Percentiles rank a stretch among this genome's conserved stretches.
phyloP scores from a whole-genome alignment of 768 basidiomycete genomes.

The Podaxis sp. region DNA sequence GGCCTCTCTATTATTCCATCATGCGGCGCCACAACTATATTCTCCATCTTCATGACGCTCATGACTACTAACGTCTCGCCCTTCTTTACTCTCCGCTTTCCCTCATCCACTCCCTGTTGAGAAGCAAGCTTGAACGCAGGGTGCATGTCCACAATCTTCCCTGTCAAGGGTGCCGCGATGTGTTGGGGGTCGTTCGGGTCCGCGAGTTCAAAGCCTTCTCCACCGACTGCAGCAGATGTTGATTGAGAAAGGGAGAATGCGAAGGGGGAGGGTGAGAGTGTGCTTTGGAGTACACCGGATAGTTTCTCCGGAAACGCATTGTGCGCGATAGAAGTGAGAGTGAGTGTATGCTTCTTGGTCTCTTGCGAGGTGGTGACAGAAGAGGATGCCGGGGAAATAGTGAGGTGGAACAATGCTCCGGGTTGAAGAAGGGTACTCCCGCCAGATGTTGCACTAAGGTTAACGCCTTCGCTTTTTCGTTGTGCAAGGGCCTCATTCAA shows the following conservation, averaged over 20 bases:
- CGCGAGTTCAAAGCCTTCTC: slow-evolving; percentile 32
- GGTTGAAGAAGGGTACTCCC: slow-evolving; percentile 29
- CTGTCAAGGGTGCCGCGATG: slow-evolving; percentile 33
- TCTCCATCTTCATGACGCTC: slow-evolving; percentile 46
- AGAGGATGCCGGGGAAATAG: slow-evolving; percentile 15
- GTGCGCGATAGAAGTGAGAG: slow-evolving; percentile 30
- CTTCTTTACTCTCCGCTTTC: slow-evolving; percentile 23
- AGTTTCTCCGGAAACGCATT: slow-evolving; percentile 37
- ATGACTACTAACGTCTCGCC: slow-evolving; percentile 34
- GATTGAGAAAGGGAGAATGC: slow-evolving; percentile 34
- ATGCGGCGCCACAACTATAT: slow-evolving; percentile 26
- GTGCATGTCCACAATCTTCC: slow-evolving; percentile 38
- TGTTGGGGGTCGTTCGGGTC: slow-evolving; percentile 32
- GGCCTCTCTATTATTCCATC: slow-evolving; percentile 30
- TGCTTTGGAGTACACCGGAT: slow-evolving; percentile 33
- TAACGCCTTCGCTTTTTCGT: not conserved
- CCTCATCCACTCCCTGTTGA: not conserved
- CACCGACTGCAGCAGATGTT: slow-evolving; percentile 25
- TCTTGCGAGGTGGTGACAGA: not conserved
- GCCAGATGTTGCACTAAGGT: not conserved
- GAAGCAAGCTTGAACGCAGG: slow-evolving; percentile 23
- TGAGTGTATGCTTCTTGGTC: slow-evolving; percentile 30
- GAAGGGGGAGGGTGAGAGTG: slow-evolving; percentile 29
- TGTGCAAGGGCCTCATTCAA: not conserved
- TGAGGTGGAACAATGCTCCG: slow-evolving; percentile 35